A percentile compares a stretch with the other conserved stretches of the same genome.
Conservation (phyloP, 2,329 filamentous ascomycete species). For the Escovopsis sp. region DNA sequence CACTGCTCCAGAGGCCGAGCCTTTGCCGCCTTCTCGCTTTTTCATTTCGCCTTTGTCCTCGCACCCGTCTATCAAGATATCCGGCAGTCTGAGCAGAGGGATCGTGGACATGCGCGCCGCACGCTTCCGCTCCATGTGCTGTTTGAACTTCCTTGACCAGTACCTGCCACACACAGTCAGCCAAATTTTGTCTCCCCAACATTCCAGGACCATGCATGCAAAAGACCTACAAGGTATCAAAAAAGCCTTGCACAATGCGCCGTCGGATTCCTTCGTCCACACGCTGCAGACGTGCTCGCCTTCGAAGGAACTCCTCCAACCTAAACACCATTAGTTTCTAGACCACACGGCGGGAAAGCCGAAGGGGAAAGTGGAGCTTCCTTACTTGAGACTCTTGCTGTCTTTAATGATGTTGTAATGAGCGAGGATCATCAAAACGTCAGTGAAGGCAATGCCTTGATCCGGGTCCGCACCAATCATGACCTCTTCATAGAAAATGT, state of each 20-base stretch:
- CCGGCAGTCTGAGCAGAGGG: slow-evolving; percentile 70
- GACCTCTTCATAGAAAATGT: slow-evolving; percentile 94
- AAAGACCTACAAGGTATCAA: slow-evolving; percentile 62
- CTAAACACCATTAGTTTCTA: slow-evolving; percentile 24
- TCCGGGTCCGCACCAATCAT: slow-evolving; percentile 85
- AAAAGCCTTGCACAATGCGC: slow-evolving; percentile 84
- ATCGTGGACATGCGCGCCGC: slow-evolving; percentile 62
- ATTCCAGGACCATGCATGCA: neutral
- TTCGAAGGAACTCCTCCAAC: slow-evolving; percentile 85
- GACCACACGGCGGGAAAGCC: neutral
- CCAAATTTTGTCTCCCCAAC: slow-evolving; percentile 20
- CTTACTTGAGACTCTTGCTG: slow-evolving; percentile 75
- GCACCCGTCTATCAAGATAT: slow-evolving; percentile 80
- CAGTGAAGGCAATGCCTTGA: slow-evolving; percentile 79
- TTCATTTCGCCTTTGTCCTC: slow-evolving; percentile 13
- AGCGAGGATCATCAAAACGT: slow-evolving; percentile 85
- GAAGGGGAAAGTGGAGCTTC: neutral
- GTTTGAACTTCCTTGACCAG: slow-evolving; percentile 72
- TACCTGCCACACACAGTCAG: slow-evolving; percentile 24
- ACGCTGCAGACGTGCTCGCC: slow-evolving; percentile 76
- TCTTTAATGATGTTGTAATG: slow-evolving; percentile 99
- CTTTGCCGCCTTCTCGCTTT: neutral
- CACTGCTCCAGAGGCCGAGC: neutral
- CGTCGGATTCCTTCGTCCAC: slow-evolving; percentile 90
- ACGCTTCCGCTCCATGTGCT: slow-evolving; percentile 56